Base-by-base conservation (phyloP, 371 early-diverging fungal genomes). In the Cokeromyces recurvatus region DNA sequence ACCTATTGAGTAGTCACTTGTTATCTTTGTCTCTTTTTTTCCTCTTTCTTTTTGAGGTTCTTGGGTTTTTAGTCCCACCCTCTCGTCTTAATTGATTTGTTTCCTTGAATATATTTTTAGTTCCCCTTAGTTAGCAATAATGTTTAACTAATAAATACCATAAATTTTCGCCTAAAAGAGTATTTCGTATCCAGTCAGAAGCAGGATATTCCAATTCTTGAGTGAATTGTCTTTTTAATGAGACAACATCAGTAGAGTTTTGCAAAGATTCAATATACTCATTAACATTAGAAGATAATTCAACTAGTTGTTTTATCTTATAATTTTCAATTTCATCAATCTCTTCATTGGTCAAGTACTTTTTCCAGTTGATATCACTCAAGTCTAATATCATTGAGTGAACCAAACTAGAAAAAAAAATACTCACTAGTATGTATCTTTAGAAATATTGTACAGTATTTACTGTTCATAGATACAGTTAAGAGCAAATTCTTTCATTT, bases 301-400 rank as follows among this genome's bases (percentile, higher is more conserved):
- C 25, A 19, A 22, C 46, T 40, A 46, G 22, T 21, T 34, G 39
- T 35, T 46, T 46, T 17, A 15, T 32, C 19, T 53, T 45, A 20
- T n/a, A 45, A 11, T 23, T 45, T 27, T 20, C 15, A 25, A 46
- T 24, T 50, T 46, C 53, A 20, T 45, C 24, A 35, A 42, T 41
- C 27, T 46, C 46, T 40, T 46, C 41, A 41, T 32, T 25, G 8
- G 41, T 53, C 40, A 46, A 46, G 22, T 35, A 53, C 34, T 46
- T 53, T 14, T 41, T 45, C 42, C 46, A 46, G 31, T 15, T 53
- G 39, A 35, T 40, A 35, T 46, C 40, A 31, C 38, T 51, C 19
- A 37, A 43, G 17, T 51, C 51, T 14, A 52, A n/a, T n/a, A n/a
- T n/a, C n/a, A n/a, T n/a, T 14, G 40, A 52, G 35, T 52, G 52